phyloP scores from a whole-genome alignment of 163 green algal species.

The Volvox carteri region DNA sequence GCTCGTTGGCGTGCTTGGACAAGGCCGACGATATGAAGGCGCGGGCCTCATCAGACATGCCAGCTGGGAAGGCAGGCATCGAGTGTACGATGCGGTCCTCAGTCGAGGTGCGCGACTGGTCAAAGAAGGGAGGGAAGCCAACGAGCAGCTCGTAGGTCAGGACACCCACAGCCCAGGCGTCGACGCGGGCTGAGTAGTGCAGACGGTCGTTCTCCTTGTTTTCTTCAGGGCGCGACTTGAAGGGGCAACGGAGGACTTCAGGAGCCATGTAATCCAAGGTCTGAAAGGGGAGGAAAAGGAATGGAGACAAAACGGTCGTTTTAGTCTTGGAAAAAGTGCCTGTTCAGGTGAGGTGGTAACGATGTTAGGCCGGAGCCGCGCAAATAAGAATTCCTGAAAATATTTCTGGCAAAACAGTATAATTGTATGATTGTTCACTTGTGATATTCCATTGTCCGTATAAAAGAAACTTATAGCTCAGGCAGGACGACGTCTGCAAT shows the following conservation, averaged over 20 bases:
- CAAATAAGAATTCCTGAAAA: too few species aligned
- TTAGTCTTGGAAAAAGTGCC: too few species aligned
- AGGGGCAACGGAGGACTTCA: slow-evolving; percentile 86
- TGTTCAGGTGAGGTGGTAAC: too few species aligned
- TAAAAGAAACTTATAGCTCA: too few species aligned
- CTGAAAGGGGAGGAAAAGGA: neutral
- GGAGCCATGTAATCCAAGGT: slow-evolving; percentile 87
- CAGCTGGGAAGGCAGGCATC: slow-evolving; percentile 71
- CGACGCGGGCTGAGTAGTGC: slow-evolving; percentile 80
- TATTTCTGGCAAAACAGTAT: too few species aligned
- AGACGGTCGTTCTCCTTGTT: slow-evolving; percentile 87
- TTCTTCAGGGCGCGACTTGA: slow-evolving; percentile 86
- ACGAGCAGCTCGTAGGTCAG: slow-evolving; percentile 89
- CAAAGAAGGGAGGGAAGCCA: slow-evolving; percentile 78
- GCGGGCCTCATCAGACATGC: slow-evolving; percentile 70
- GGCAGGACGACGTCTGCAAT: too few species aligned
- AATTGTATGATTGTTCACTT: too few species aligned
- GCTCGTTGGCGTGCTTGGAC: slow-evolving; percentile 76
- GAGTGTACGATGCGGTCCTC: slow-evolving; percentile 80
- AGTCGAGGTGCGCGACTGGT: slow-evolving; percentile 72
- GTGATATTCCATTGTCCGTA: too few species aligned
- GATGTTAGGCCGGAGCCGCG: too few species aligned
- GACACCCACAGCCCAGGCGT: slow-evolving; percentile 89
- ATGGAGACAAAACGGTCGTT: too few species aligned
- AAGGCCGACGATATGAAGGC: slow-evolving; percentile 79